phyloP scores from a whole-genome alignment of 352 stramenopile genomes.

The Phytophthora uliginosa region DNA sequence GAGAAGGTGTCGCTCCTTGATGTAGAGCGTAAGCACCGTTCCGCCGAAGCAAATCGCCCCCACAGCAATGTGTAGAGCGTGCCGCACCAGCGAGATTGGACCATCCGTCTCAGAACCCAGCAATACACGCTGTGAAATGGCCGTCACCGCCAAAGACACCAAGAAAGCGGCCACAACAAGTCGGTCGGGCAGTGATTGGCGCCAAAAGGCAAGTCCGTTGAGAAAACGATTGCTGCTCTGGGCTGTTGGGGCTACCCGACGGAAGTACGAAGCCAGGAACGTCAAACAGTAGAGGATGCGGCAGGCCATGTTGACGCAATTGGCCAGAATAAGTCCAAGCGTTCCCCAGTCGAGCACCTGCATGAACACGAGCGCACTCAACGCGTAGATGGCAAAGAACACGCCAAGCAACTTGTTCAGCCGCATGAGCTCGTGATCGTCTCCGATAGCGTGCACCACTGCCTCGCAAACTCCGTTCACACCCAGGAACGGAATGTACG shows the following conservation, averaged over 20 bases:
- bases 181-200: slow-evolving; percentile 56
- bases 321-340: slow-evolving; percentile 84
- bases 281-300: slow-evolving; percentile 85
- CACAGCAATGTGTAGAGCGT: slow-evolving; percentile 58
- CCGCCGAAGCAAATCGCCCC: slow-evolving; percentile 56
- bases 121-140: slow-evolving; percentile 53
- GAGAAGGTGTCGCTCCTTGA: slow-evolving; percentile 61
- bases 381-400: slow-evolving; percentile 85
- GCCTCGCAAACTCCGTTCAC: slow-evolving; percentile 97
- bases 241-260: not conserved
- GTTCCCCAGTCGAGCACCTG: slow-evolving; percentile 62
- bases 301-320: slow-evolving; percentile 91
- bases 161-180: slow-evolving; percentile 62
- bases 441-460: slow-evolving; percentile 94
- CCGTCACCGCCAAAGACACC: slow-evolving; percentile 48
- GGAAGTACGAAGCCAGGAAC: slow-evolving; percentile 78
- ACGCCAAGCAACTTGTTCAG: slow-evolving; percentile 86
- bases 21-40: slow-evolving; percentile 50
- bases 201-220: slow-evolving; percentile 55
- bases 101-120: slow-evolving; percentile 32
- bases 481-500: slow-evolving; percentile 96
- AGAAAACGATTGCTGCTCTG: slow-evolving; percentile 12
- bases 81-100: slow-evolving; percentile 31
- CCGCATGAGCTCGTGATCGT: slow-evolving; percentile 74
- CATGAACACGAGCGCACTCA: slow-evolving; percentile 78